Conservation (phyloP, 1,139 yeast genomes). For the Magnusiomyces ingens region DNA sequence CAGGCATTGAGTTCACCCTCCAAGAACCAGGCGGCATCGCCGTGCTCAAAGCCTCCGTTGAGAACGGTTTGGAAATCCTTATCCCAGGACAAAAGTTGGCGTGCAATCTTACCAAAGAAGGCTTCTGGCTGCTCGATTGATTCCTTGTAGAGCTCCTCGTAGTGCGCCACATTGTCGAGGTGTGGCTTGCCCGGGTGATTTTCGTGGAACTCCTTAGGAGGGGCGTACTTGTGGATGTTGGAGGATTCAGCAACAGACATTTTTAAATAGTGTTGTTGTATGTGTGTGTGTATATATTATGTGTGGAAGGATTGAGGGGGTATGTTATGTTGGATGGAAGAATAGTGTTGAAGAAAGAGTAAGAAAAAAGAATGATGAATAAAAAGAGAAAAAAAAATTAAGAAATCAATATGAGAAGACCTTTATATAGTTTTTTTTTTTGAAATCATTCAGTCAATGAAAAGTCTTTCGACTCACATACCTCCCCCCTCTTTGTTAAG, state of each 20-base stretch:
- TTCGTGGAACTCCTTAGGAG: conserved; percentile 48
- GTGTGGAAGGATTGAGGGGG: no score
- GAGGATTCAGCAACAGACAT: conserved; percentile 23
- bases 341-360: background rate
- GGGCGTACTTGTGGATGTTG: conserved; percentile 34
- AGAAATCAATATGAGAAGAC: background rate
- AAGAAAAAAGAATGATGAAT: background rate
- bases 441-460: no score
- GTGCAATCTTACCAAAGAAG: conserved; percentile 80
- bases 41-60: conserved; percentile 64
- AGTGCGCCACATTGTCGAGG: conserved; percentile 51
- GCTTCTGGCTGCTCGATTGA: conserved; percentile 75
- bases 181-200: conserved; percentile 37
- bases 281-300: background rate
- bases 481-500: no score
- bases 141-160: conserved; percentile 63
- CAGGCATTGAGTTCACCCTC: conserved; percentile 92
- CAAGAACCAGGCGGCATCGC: conserved; percentile 88
- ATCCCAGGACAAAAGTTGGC: conserved; percentile 77
- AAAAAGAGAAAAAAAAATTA: background rate
- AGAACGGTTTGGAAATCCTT: conserved; percentile 64
- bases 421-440: conserved; percentile 4
- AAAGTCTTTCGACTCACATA: no score
- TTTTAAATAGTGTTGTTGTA: background rate
- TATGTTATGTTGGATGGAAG: background rate